Evolutionary conservation across 495 filamentous ascomycete species (phyloP).

Genomic region (Neurospora intermedia): DNA sequence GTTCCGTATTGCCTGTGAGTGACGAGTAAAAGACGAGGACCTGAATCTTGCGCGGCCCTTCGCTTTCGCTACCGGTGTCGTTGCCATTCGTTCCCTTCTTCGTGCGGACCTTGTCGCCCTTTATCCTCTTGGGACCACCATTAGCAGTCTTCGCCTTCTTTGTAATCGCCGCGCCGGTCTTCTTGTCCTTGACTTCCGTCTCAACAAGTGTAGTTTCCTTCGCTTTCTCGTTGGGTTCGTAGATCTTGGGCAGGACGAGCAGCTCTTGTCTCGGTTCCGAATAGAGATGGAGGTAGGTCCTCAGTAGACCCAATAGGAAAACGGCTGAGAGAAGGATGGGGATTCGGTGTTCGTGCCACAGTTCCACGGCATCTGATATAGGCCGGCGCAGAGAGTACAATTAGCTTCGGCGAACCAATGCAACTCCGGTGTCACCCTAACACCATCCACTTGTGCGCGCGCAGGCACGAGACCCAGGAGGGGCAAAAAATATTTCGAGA

Average conservation of each 20-base stretch:
- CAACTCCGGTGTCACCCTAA: background rate
- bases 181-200: background rate
- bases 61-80: constrained; percentile 4
- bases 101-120: constrained; percentile 27
- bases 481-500: background rate
- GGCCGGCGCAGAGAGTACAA: background rate
- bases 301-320: constrained; percentile 25
- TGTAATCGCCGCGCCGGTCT: background rate
- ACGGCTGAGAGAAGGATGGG: constrained; percentile 38
- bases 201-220: constrained; percentile 2
- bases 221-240: constrained; percentile 10
- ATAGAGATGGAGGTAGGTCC: constrained; percentile 28
- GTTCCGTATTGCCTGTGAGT: constrained; percentile 68
- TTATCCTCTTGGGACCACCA: constrained; percentile 36
- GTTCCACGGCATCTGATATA: constrained; percentile 34
- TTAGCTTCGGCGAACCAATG: background rate
- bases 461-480: background rate
- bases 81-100: constrained; percentile 18
- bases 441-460: background rate
- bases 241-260: constrained; percentile 16
- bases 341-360: constrained; percentile 46
- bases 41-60: constrained; percentile 45
- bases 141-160: constrained; percentile 6
- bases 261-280: constrained; percentile 15
- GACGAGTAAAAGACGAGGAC: constrained; percentile 81